These are phyloP conservation scores for Paxillus rubicundulus DNA, from an alignment of 768 basidiomycete genomes.

Conservation along the genomic window DNA sequence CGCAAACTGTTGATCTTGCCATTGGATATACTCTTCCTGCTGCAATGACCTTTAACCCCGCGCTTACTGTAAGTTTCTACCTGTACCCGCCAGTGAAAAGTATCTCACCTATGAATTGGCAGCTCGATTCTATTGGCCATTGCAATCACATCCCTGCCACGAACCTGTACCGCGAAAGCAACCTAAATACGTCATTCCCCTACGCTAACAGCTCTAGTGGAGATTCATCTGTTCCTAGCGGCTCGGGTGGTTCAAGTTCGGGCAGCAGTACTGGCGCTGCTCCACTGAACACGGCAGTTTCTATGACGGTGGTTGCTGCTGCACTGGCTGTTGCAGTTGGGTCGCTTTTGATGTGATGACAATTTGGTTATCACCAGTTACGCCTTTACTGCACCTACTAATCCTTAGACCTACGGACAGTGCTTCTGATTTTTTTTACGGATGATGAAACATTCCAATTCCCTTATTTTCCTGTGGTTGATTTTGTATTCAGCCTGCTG, in stretches of 20 bases:
- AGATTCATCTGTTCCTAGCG: slow-evolving; percentile 11
- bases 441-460: slow-evolving; percentile 4
- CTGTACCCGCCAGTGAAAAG: not conserved
- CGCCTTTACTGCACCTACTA: slow-evolving; percentile 15
- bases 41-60: slow-evolving; percentile 63
- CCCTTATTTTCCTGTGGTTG: slow-evolving; percentile 5
- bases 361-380: slow-evolving; percentile 5
- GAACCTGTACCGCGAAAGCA: slow-evolving; percentile 85
- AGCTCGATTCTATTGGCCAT: slow-evolving; percentile 74
- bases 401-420: slow-evolving; percentile 20
- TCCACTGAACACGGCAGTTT: slow-evolving; percentile 13
- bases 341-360: slow-evolving; percentile 17
- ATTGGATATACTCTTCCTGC: slow-evolving; percentile 81
- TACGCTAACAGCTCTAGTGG: slow-evolving; percentile 36
- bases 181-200: slow-evolving; percentile 66
- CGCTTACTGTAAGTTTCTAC: slow-evolving; percentile 52
- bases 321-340: slow-evolving; percentile 12
- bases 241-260: slow-evolving; percentile 3
- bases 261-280: slow-evolving; percentile 3
- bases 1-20: slow-evolving; percentile 87
- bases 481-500: slow-evolving; percentile 10
- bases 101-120: slow-evolving; percentile 1
- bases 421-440: slow-evolving; percentile 9
- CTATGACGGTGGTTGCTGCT: slow-evolving; percentile 11
- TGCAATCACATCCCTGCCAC: slow-evolving; percentile 64